Conservation (phyloP, 208 protist species). For the Acanthamoeba lenticulata region DNA sequence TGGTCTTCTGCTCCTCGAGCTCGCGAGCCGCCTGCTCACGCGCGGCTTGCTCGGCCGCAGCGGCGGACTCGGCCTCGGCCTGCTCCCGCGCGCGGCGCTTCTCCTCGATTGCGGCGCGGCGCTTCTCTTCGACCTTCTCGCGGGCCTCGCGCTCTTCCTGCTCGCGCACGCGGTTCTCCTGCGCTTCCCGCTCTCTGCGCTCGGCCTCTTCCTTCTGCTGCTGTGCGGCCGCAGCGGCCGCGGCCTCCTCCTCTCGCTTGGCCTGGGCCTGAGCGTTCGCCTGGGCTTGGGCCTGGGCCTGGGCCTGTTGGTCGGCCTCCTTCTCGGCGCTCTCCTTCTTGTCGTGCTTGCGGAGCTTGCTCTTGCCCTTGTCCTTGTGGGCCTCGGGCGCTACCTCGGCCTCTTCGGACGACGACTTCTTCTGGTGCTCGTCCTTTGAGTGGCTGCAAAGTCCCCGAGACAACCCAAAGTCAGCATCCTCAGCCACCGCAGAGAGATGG, state of each 20-base stretch:
- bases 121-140: neutral
- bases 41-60: neutral
- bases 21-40: too few species aligned
- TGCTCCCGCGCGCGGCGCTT: neutral
- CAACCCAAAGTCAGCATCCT: neutral
- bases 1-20: neutral
- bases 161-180: neutral
- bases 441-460: neutral
- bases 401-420: neutral
- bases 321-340: neutral
- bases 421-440: neutral
- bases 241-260: neutral
- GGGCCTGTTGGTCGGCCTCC: neutral
- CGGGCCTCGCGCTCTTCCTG: neutral
- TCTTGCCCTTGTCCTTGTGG: neutral
- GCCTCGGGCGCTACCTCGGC: neutral
- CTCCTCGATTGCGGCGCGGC: neutral
- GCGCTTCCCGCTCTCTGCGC: neutral
- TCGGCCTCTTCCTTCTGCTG: neutral
- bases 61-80: neutral
- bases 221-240: neutral
- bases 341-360: neutral
- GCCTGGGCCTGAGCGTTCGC: neutral
- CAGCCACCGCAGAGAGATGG: too few species aligned
- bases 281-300: neutral